These are phyloP conservation scores for Cutaneotrichosporon cavernicola DNA, from an alignment of 1,284 basidiomycete species.

Conservation along the genomic window DNA sequence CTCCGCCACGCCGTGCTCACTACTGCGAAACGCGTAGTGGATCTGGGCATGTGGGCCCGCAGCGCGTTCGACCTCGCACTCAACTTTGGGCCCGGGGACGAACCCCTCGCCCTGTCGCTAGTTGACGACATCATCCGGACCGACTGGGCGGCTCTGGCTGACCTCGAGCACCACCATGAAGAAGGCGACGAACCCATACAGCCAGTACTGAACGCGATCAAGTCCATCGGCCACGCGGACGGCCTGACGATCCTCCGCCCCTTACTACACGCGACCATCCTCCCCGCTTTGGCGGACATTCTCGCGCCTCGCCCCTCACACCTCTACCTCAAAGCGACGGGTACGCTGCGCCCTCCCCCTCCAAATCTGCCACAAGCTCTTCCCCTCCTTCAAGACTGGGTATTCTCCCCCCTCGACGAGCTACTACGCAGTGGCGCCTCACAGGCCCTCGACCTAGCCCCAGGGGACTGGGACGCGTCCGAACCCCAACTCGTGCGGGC, in stretches of 20 bases:
- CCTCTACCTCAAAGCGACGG: conserved; percentile 52
- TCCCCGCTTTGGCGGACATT: conserved; percentile 44
- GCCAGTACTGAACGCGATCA: conserved; percentile 7
- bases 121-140: conserved; percentile 45
- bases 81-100: conserved; percentile 45
- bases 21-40: conserved; percentile 24
- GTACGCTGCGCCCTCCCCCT: conserved; percentile 47
- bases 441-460: conserved; percentile 66
- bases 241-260: conserved; percentile 51
- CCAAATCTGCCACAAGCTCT: conserved; percentile 46
- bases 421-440: conserved; percentile 77
- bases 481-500: conserved; percentile 76
- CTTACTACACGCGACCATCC: conserved; percentile 51
- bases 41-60: conserved; percentile 21
- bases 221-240: conserved; percentile 37
- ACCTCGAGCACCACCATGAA: not conserved
- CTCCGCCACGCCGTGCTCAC: conserved; percentile 65
- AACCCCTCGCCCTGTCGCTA: conserved; percentile 48
- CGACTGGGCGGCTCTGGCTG: conserved; percentile 26
- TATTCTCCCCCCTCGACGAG: conserved; percentile 70
- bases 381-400: conserved; percentile 71
- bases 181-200: not conserved
- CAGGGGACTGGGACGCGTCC: conserved; percentile 71
- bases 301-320: conserved; percentile 47
- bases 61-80: conserved; percentile 29